phyloP scores from a whole-genome alignment of 2,329 filamentous ascomycete genomes.

The Macroventuria anomochaeta region DNA sequence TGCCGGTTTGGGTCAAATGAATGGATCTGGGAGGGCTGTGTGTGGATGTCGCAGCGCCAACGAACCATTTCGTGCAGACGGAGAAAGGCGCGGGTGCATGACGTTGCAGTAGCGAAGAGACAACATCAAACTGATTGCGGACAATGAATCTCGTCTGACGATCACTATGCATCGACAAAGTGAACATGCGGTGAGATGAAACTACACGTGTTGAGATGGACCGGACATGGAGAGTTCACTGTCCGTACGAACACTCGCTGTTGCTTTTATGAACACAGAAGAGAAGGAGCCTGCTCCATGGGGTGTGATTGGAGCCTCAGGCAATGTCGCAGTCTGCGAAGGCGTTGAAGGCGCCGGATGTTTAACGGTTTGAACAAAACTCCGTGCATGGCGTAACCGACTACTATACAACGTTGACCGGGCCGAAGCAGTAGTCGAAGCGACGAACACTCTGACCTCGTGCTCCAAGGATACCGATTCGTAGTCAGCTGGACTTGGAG shows the following conservation, averaged over 20 bases:
- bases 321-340: neutral
- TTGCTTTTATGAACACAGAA: neutral
- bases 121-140: neutral
- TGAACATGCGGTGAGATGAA: slow-evolving; percentile 32
- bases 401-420: neutral
- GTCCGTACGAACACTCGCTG: neutral
- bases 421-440: neutral
- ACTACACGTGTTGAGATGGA: slow-evolving; percentile 29
- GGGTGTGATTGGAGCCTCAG: neutral
- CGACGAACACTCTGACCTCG: neutral
- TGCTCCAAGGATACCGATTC: neutral
- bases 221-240: neutral
- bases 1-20: neutral
- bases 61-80: slow-evolving; percentile 21
- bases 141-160: neutral
- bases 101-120: slow-evolving; percentile 11
- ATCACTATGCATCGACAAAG: slow-evolving; percentile 1
- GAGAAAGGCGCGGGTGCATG: slow-evolving; percentile 28
- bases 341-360: neutral
- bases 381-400: neutral
- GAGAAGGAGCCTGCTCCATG: neutral
- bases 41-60: slow-evolving; percentile 15
- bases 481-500: slow-evolving; percentile 3
- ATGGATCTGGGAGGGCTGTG: slow-evolving; percentile 4
- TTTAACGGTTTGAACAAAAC: neutral